phyloP scores from a whole-genome alignment of 345 rosid genomes.

The Stellera chamaejasme region DNA sequence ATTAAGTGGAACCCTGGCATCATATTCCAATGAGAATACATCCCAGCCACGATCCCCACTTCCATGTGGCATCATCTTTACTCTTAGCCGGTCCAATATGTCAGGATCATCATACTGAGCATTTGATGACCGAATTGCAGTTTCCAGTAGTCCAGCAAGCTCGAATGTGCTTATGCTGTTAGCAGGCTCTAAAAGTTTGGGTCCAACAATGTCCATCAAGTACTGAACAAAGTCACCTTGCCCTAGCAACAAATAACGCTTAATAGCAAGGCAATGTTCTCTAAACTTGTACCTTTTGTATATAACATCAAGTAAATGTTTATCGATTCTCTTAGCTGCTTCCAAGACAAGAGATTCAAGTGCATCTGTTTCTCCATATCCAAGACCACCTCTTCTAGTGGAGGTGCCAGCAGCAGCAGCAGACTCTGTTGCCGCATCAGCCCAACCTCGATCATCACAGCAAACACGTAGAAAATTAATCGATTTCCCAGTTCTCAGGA shows the following conservation, averaged over 20 bases:
- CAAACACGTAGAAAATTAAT: conserved; percentile 95
- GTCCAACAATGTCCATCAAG: conserved; percentile 86
- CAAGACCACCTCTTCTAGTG: conserved; percentile 84
- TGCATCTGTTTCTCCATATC: conserved; percentile 96
- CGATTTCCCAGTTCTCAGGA: conserved; percentile 94
- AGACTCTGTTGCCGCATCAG: conserved; percentile 84
- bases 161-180: conserved; percentile 90
- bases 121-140: conserved; percentile 90
- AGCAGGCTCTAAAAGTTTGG: conserved; percentile 97
- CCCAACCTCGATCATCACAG: conserved; percentile 96
- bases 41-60: conserved; percentile 95
- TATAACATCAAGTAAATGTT: conserved; percentile 79
- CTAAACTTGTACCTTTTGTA: conserved; percentile 71
- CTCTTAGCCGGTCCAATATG: conserved; percentile 77
- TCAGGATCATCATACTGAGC: conserved; percentile 97
- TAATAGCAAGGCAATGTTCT: conserved; percentile 96
- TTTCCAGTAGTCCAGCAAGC: conserved; percentile 89
- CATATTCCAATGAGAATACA: conserved; percentile 94
- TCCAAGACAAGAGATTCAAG: conserved; percentile 79
- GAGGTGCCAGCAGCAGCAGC: conserved; percentile 93
- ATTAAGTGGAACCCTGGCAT: conserved; percentile 88
- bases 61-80: conserved; percentile 94
- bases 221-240: conserved; percentile 99
- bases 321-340: conserved; percentile 97
- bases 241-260: conserved; percentile 87